phyloP scores from a whole-genome alignment of 129 eudicot species.

The Gnaphalium uliginosum region DNA sequence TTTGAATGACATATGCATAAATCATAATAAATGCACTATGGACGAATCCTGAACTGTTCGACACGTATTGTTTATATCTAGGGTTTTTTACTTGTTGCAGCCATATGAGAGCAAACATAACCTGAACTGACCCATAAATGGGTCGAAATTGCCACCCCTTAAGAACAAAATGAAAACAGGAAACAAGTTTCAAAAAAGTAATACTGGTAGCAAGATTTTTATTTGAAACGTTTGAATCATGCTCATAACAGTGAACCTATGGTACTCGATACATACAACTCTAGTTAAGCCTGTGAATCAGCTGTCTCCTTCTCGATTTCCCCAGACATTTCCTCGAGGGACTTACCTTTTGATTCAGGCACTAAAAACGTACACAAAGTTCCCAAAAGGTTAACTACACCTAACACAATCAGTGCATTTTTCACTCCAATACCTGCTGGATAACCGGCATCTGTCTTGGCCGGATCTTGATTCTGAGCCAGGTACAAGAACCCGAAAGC shows the following conservation, averaged over 20 bases:
- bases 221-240: conserved; percentile 16
- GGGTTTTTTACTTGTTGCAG: too few relatives aligned
- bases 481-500: conserved; percentile 47
- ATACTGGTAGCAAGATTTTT: conserved; percentile 21
- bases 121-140: too few relatives aligned
- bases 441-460: conserved; percentile 43
- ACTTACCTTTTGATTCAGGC: conserved; percentile 62
- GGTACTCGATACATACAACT: conserved; percentile 10
- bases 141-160: neutral
- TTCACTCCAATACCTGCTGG: conserved; percentile 46
- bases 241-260: neutral
- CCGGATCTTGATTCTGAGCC: conserved; percentile 42
- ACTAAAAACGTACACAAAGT: conserved; percentile 50
- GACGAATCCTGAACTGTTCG: neutral
- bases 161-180: neutral
- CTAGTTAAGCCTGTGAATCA: conserved; percentile 20
- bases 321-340: conserved; percentile 55
- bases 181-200: neutral
- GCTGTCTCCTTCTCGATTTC: conserved; percentile 31
- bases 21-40: too few relatives aligned
- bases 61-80: neutral
- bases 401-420: conserved; percentile 39
- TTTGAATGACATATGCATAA: too few relatives aligned
- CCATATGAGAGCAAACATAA: too few relatives aligned
- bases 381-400: conserved; percentile 40